Percentiles rank a stretch among this genome's conserved stretches.
These are phyloP conservation scores for Neurospora sp. DNA, from an alignment of 495 filamentous ascomycete species.

Conservation along the genomic window DNA sequence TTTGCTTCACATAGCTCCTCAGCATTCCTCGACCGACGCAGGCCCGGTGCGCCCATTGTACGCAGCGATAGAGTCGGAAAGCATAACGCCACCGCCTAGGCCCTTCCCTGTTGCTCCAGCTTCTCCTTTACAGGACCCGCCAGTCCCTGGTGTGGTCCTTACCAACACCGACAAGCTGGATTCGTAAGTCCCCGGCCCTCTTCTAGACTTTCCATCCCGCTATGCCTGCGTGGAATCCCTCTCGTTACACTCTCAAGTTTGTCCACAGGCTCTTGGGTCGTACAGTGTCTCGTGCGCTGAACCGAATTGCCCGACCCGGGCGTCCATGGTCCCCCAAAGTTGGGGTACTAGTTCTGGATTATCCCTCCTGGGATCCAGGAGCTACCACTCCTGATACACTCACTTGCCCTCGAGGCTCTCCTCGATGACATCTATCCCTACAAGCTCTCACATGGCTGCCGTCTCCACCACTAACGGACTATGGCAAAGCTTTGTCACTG, in stretches of 20 bases:
- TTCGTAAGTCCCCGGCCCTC: constrained; percentile 1
- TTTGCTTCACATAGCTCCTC: background rate
- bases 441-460: constrained; percentile 14
- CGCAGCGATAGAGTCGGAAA: background rate
- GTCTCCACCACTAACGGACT: constrained; percentile 19
- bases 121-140: constrained; percentile 20
- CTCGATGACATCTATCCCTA: background rate
- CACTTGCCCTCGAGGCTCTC: background rate
- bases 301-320: background rate
- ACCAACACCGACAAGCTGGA: constrained; percentile 14
- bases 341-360: background rate
- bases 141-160: constrained; percentile 25
- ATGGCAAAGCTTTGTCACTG: constrained; percentile 36
- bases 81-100: background rate
- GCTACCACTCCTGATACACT: background rate
- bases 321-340: background rate
- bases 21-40: background rate
- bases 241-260: background rate
- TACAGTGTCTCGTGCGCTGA: background rate
- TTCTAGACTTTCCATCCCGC: background rate
- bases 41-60: background rate
- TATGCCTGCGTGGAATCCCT: background rate
- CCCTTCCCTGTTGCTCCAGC: background rate
- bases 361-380: background rate
- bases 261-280: background rate